Conservation (phyloP, 257 asterid genomes). For the Craterostigma plantagineum region DNA sequence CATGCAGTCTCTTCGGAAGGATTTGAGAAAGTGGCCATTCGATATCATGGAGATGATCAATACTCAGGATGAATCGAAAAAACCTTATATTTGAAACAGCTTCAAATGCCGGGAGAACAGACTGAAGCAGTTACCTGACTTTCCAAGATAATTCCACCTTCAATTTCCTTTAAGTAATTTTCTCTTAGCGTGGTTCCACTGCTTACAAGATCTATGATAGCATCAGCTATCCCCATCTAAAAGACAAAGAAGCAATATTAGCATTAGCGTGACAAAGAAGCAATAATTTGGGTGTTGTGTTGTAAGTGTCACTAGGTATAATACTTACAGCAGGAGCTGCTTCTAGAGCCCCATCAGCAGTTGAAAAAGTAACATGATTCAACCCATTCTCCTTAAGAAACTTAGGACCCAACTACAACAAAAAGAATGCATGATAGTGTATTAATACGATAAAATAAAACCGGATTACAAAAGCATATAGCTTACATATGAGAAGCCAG, state of each 20-base stretch:
- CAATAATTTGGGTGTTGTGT: too few species aligned
- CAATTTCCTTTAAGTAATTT: constrained; percentile 85
- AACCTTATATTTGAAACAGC: too few species aligned
- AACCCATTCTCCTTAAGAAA: constrained; percentile 77
- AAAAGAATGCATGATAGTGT: constrained; percentile 7
- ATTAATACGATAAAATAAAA: background rate
- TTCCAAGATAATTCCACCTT: constrained; percentile 79
- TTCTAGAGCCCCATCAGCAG: constrained; percentile 97
- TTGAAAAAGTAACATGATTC: constrained; percentile 61
- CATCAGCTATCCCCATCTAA: constrained; percentile 99
- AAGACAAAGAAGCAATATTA: constrained; percentile 3
- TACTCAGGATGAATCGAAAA: too few species aligned
- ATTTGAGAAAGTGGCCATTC: background rate
- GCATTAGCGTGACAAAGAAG: too few species aligned
- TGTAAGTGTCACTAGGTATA: too few species aligned
- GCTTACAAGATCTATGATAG: constrained; percentile 96
- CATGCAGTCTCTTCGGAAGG: background rate
- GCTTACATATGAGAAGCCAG: constrained; percentile 34
- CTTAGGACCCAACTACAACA: constrained; percentile 69
- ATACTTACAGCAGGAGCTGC: constrained; percentile 88
- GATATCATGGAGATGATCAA: background rate
- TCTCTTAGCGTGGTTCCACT: constrained; percentile 94
- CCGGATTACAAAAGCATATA: background rate
- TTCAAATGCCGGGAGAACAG: background rate
- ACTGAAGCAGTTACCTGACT: constrained; percentile 54